Evolutionary conservation across 1,284 basidiomycete species (phyloP), one percentile per base, ranked within the genome.

Genomic region (Bondarzewia mesenterica): DNA sequence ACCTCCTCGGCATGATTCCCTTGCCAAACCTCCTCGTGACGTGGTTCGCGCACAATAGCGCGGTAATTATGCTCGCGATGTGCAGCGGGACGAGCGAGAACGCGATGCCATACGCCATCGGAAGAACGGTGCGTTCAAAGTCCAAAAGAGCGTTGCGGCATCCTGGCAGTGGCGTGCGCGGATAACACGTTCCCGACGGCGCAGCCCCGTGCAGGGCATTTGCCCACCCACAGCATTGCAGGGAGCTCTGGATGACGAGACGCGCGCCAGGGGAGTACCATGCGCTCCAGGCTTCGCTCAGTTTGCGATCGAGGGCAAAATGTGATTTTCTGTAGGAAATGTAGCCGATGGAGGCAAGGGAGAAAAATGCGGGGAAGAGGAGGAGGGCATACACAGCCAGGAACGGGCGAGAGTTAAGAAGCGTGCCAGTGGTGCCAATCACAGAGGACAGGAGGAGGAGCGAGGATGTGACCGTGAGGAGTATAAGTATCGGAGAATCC

Each of bases 211-310:
- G 80, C 49, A 77, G 66, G 5, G 86, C 71, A 44, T 72, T 77
- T 60, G 75, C 82, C 67, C 80, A 89, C 2, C 86, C 87, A 57
- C 87, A 89, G 66, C 86, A 90, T 27, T 70, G 66, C 36, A 89
- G 70, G 4, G 77, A 64, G 58, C 86, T 74, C 60, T 91, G 87
- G 41, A 91, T 72, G 46, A 79, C 62, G 7, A 78, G 69, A 35
- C 84, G 71, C 2, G 77, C 82, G 3, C 69, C 55, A 4, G 75
- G 67, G 2, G 79, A 81, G 56, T 83, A 80, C 60, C 74, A 72
- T 47, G 80, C 70, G 55, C 77, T 81, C 86, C 86, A 89, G 21
- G 82, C 78, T 50, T 77, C 64, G 62, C 85, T 83, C 52, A 88
- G 70, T 65, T 89, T 89, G 54, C 77, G 75, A 58, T 85, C 82